These are phyloP conservation scores for Heracleum sosnowskyi DNA, from an alignment of 129 eudicot genomes.

Conservation along the genomic window DNA sequence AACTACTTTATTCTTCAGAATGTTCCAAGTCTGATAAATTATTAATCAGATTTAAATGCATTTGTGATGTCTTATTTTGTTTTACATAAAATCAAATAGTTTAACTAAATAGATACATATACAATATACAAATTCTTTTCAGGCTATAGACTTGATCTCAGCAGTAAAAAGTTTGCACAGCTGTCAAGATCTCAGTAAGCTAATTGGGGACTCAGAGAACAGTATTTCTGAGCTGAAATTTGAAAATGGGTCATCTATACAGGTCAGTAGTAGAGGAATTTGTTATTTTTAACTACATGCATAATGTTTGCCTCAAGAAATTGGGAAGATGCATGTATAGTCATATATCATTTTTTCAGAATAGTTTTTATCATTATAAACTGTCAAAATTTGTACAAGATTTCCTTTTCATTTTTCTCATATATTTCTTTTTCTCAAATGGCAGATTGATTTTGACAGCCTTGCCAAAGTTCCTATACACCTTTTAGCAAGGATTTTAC, in stretches of 20 bases:
- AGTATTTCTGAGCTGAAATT: constrained; percentile 28
- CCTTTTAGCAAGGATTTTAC: constrained; percentile 54
- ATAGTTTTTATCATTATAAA: neutral
- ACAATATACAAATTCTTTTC: neutral
- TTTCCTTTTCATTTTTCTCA: neutral
- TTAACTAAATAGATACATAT: neutral
- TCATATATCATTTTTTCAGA: neutral
- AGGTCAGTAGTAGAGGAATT: constrained; percentile 31
- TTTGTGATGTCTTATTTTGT: neutral
- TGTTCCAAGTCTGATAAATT: neutral
- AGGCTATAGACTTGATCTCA: constrained; percentile 68
- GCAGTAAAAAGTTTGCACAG: constrained; percentile 66
- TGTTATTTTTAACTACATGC: neutral
- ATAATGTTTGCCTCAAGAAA: constrained; percentile 1
- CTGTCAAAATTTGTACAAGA: too few species aligned
- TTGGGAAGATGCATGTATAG: neutral
- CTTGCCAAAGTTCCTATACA: constrained; percentile 62
- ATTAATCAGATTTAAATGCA: neutral
- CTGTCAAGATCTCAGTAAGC: constrained; percentile 56
- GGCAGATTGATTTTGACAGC: constrained; percentile 67
- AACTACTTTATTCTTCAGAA: neutral
- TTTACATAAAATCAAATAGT: too few species aligned
- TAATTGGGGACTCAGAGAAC: constrained; percentile 58
- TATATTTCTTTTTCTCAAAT: constrained; percentile 6
- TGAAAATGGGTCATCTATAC: constrained; percentile 49